A percentile compares a stretch with the other conserved stretches of the same genome.
Evolutionary conservation across 495 filamentous ascomycete genomes (phyloP).

Genomic region (Sabuloglossum arenarium): DNA sequence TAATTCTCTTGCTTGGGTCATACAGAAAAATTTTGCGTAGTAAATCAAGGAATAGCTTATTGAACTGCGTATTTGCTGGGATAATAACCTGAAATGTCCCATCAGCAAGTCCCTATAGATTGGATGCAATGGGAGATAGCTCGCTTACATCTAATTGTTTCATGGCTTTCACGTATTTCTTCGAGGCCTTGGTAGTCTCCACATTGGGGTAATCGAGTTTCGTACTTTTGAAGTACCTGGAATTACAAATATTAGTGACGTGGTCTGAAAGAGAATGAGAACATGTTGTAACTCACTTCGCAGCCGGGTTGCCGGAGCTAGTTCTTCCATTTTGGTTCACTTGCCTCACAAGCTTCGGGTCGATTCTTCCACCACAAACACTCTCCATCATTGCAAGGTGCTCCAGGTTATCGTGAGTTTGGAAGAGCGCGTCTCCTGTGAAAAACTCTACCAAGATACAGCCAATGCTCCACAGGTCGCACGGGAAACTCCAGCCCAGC

Average conservation of each 20-base stretch:
- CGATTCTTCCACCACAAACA: conserved; percentile 56
- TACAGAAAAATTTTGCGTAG: conserved; percentile 86
- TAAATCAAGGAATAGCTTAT: conserved; percentile 70
- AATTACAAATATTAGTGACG: background rate
- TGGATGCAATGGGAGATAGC: background rate
- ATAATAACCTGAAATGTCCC: conserved; percentile 58
- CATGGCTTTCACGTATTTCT: conserved; percentile 91
- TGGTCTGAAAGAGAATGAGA: background rate
- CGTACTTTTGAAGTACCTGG: conserved; percentile 31
- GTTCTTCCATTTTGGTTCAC: conserved; percentile 43
- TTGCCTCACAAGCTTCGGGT: conserved; percentile 49
- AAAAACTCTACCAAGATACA: conserved; percentile 99
- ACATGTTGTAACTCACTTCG: conserved; percentile 41
- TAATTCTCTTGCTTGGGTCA: conserved; percentile 75
- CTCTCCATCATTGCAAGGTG: conserved; percentile 99
- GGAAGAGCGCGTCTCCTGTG: conserved; percentile 91
- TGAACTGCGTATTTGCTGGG: conserved; percentile 54
- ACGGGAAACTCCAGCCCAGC: conserved; percentile 91
- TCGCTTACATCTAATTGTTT: conserved; percentile 58
- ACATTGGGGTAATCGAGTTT: conserved; percentile 49
- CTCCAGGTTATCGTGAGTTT: conserved; percentile 95
- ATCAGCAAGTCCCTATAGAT: background rate
- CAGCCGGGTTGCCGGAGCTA: conserved; percentile 49
- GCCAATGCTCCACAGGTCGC: conserved; percentile 98
- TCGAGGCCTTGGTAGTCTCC: conserved; percentile 74